These are phyloP conservation scores for Pseudogymnoascus sp. DNA, from an alignment of 2,329 filamentous ascomycete species.

Conservation along the genomic window DNA sequence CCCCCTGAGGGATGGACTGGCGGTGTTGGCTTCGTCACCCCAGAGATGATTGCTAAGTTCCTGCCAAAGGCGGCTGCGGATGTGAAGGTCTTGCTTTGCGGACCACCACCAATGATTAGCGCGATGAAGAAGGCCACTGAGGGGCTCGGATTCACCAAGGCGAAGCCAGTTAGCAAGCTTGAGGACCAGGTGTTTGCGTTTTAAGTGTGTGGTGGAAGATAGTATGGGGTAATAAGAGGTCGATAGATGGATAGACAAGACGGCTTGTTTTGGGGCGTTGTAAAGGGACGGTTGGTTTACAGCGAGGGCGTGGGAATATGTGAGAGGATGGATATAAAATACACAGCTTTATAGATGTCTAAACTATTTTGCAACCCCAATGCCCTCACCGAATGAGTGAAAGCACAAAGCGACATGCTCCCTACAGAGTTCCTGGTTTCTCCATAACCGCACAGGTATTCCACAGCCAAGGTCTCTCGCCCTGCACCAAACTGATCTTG, in stretches of 20 bases:
- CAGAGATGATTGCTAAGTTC: constrained; percentile 88
- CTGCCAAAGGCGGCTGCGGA: constrained; percentile 77
- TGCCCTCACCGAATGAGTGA: neutral
- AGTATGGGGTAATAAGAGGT: neutral
- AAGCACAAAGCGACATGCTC: neutral
- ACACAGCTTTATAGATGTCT: neutral
- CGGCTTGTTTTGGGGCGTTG: neutral
- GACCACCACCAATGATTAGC: constrained; percentile 91
- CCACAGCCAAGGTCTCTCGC: neutral
- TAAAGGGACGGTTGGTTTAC: neutral
- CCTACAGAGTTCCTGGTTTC: neutral
- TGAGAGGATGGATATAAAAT: neutral
- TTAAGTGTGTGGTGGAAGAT: constrained; percentile 34
- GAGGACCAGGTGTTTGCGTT: constrained; percentile 98
- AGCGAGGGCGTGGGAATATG: neutral
- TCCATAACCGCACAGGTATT: neutral
- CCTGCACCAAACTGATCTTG: neutral
- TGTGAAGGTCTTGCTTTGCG: constrained; percentile 90
- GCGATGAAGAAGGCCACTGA: constrained; percentile 96
- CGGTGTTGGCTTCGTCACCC: constrained; percentile 88
- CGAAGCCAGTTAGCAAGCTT: constrained; percentile 90
- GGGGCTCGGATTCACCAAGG: constrained; percentile 83
- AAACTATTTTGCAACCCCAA: neutral
- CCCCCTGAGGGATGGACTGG: constrained; percentile 86
- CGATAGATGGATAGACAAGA: neutral